A percentile compares a stretch with the other conserved stretches of the same genome.
phyloP scores from a whole-genome alignment of 2,329 filamentous ascomycete genomes.

The Alternaria sp. region DNA sequence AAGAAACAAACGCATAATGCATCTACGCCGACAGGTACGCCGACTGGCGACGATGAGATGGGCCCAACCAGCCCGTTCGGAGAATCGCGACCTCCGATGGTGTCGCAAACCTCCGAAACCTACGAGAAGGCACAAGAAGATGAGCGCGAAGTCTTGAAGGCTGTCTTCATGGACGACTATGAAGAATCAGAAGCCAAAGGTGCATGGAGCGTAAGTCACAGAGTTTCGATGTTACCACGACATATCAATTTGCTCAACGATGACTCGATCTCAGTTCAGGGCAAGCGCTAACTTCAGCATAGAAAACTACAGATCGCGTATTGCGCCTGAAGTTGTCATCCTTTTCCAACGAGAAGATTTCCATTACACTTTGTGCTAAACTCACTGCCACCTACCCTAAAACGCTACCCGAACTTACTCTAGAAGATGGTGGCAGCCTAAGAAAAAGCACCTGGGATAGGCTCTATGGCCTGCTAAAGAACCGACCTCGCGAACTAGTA shows the following conservation, averaged over 20 bases:
- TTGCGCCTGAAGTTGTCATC: slow-evolving; percentile 84
- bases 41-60: slow-evolving; percentile 28
- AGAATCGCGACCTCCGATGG: slow-evolving; percentile 42
- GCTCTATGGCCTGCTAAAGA: slow-evolving; percentile 73
- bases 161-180: slow-evolving; percentile 92
- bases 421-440: slow-evolving; percentile 72
- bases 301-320: slow-evolving; percentile 80
- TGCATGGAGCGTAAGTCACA: slow-evolving; percentile 80
- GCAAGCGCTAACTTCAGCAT: slow-evolving; percentile 6
- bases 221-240: neutral
- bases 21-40: slow-evolving; percentile 32
- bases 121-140: slow-evolving; percentile 89
- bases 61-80: slow-evolving; percentile 36
- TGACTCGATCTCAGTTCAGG: neutral
- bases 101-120: slow-evolving; percentile 59
- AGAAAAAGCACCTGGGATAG: slow-evolving; percentile 76
- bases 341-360: slow-evolving; percentile 75
- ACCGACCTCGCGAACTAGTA: slow-evolving; percentile 71
- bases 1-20: slow-evolving; percentile 47
- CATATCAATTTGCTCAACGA: neutral
- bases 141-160: slow-evolving; percentile 83
- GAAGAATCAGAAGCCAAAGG: slow-evolving; percentile 74
- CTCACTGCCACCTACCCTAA: slow-evolving; percentile 93
- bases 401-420: slow-evolving; percentile 74
- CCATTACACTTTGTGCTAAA: slow-evolving; percentile 77